Evolutionary conservation across 257 asterid genomes (phyloP), one percentile per base, ranked within the genome.

Genomic region (Linderniella brevidens): DNA sequence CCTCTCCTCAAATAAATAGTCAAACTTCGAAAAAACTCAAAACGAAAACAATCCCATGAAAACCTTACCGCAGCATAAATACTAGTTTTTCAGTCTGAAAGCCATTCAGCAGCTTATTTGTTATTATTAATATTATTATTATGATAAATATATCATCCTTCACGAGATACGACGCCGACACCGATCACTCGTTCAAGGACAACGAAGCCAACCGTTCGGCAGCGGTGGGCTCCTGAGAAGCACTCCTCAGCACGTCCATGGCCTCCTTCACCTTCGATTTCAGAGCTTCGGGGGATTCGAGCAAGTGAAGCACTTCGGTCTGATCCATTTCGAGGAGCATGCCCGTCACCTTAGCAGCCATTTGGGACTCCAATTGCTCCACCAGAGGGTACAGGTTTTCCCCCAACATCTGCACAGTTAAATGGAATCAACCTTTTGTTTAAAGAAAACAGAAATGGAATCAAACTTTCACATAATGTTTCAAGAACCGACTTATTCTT

Each of bases 321-420:
- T 74, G 80, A 32, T 77, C 94, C 88, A 79, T 79, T 52, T 77
- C 88, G 61, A 83, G 49, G 20, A 79, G 77, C 88, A 76, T 79
- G 36, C 75, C 78, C 1, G 92, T 83, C n/a, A 79, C 79, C 55
- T 74, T 74, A 13, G 70, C 77, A 0, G 92, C 92, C 18, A 67
- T 62, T 19, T 70, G 82, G 1, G 69, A 85, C 71, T 69, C 88
- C 44, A 79, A 32, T 62, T 76, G 68, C 41, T 74, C 74, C 3
- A 83, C 82, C 13, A 76, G 73, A 4, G 92, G 92, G 55, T 69
- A 77, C 35, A 83, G 43, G 45, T 59, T 64, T 29, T 64, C 80
- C 0, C 92, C 88, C 74, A 83, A 50, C 80, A 76, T 74, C 94
- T 83, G 73, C 50, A 52, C 56, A 50, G 11, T 9, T 13, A 18